Conservation (phyloP, 768 basidiomycete species). For the Obba rivulosa region DNA sequence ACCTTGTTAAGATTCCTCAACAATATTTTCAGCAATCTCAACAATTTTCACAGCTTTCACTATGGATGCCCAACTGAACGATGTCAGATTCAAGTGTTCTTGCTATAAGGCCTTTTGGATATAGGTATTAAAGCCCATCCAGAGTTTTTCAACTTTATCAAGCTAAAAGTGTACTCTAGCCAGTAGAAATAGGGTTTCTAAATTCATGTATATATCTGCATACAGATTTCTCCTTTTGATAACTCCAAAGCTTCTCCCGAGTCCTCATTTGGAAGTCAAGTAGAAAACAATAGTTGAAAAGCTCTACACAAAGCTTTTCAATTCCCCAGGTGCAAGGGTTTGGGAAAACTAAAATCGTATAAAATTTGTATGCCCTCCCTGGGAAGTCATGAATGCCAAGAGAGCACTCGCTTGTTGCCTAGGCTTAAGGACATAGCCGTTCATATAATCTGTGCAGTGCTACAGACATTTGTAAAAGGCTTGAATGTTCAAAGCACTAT, state of each 20-base stretch:
- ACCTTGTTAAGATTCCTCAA: background rate
- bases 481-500: slow-evolving; percentile 1
- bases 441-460: background rate
- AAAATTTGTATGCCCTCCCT: slow-evolving; percentile 16
- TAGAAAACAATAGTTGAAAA: slow-evolving; percentile 16
- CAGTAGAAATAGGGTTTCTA: slow-evolving; percentile 4
- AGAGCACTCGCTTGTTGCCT: background rate
- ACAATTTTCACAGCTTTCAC: background rate
- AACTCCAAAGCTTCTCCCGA: background rate
- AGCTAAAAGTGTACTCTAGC: background rate
- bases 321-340: slow-evolving; percentile 11
- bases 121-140: background rate
- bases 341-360: slow-evolving; percentile 13
- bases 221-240: slow-evolving; percentile 1
- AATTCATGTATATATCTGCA: slow-evolving; percentile 7
- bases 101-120: background rate
- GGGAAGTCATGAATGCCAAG: slow-evolving; percentile 7
- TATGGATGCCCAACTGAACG: background rate
- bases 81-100: background rate
- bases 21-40: slow-evolving; percentile 1
- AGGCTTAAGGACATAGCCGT: background rate
- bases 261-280: slow-evolving; percentile 6
- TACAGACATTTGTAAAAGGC: slow-evolving; percentile 6
- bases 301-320: slow-evolving; percentile 3
- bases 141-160: background rate